These are phyloP conservation scores for Akanthomyces muscarius DNA, from an alignment of 2,329 filamentous ascomycete genomes.

Conservation along the genomic window DNA sequence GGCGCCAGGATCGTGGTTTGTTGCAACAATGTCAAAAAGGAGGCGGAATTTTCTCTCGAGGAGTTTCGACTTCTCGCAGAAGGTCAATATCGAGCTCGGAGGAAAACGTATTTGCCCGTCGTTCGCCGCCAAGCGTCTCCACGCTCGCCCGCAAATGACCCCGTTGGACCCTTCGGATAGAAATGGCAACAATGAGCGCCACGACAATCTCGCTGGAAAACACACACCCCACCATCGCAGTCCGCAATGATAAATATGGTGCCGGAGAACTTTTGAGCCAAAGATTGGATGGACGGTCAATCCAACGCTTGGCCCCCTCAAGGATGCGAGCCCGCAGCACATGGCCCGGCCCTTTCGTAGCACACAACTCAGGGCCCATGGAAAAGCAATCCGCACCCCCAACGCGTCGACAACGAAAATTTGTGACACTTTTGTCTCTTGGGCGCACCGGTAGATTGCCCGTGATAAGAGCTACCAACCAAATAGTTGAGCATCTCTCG, in stretches of 20 bases:
- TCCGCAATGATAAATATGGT: background rate
- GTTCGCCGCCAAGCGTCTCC: background rate
- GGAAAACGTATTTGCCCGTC: background rate
- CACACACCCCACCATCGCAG: background rate
- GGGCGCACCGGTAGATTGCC: background rate
- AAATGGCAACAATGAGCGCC: background rate
- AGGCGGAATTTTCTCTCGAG: background rate
- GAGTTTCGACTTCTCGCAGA: background rate
- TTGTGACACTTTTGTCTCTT: background rate
- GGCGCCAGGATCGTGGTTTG: background rate
- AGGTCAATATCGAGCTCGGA: background rate
- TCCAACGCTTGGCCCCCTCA: background rate
- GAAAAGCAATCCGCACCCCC: background rate
- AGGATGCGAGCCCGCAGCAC: background rate
- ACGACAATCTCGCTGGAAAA: background rate
- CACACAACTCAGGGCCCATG: background rate
- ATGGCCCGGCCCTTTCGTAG: conserved; percentile 4
- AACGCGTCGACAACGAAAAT: background rate
- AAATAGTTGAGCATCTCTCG: background rate
- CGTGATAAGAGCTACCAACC: background rate
- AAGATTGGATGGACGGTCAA: background rate
- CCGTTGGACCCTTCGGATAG: conserved; percentile 4
- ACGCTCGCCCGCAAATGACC: background rate
- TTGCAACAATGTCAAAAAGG: background rate
- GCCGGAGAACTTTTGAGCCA: background rate